Evolutionary conservation across 805 yeast genomes (phyloP).

Genomic region (Metschnikowia matae): DNA sequence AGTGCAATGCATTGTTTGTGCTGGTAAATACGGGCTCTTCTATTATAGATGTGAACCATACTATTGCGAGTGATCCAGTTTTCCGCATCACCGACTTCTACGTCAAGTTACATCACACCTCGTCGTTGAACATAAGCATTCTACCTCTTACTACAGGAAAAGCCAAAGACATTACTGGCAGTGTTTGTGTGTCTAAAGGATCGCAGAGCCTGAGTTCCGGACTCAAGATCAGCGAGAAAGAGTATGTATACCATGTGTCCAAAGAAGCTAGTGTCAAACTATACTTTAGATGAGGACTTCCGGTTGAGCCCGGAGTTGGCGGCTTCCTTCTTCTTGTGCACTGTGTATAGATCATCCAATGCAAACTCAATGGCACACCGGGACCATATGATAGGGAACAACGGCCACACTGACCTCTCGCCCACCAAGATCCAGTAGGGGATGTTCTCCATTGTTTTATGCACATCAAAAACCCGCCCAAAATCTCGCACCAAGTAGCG

Average conservation of each 20-base stretch:
- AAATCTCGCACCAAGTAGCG: slow-evolving; percentile 66
- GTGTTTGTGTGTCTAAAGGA: slow-evolving; percentile 58
- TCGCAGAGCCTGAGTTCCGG: slow-evolving; percentile 27
- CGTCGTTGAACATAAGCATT: slow-evolving; percentile 50
- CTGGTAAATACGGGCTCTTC: slow-evolving; percentile 35
- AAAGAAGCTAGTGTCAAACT: slow-evolving; percentile 50
- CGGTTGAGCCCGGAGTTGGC: neutral
- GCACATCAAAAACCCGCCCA: slow-evolving; percentile 74
- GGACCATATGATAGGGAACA: slow-evolving; percentile 77
- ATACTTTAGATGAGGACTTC: slow-evolving; percentile 34
- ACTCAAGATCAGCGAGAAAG: slow-evolving; percentile 47
- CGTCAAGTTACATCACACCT: slow-evolving; percentile 45
- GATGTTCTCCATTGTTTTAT: slow-evolving; percentile 64
- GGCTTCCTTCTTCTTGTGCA: slow-evolving; percentile 30
- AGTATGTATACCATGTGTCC: slow-evolving; percentile 55
- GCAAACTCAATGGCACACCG: slow-evolving; percentile 88
- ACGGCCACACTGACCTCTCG: slow-evolving; percentile 91
- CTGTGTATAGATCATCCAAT: slow-evolving; percentile 66
- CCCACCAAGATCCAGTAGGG: slow-evolving; percentile 90
- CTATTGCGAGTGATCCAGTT: slow-evolving; percentile 26
- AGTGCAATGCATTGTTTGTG: slow-evolving; percentile 33
- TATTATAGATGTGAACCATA: slow-evolving; percentile 25
- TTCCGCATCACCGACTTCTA: slow-evolving; percentile 47
- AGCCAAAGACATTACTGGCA: slow-evolving; percentile 79
- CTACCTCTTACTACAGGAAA: slow-evolving; percentile 74